phyloP scores from a whole-genome alignment of 306 rosid genomes.

The apple (Malus domestica) region ASM211411v1 NC_041792.1:30401907-30402406 shows the following conservation, averaged over 20 bases:
- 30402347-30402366: too few relatives aligned
- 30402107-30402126: not conserved
- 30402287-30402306: too few relatives aligned
- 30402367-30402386: not conserved
- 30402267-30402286: too few relatives aligned
- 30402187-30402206: not conserved
- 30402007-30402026: not conserved
- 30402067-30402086: not conserved
- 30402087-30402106: not conserved
- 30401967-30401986: not conserved
- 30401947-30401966: not conserved
- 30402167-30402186: not conserved
- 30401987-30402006: not conserved
- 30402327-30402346: too few relatives aligned
- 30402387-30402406: slow-evolving; percentile 81
- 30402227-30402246: not conserved
- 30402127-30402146: not conserved
- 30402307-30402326: not conserved
- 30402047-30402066: not conserved
- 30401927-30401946: not conserved
- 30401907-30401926: not conserved
- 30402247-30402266: too few relatives aligned
- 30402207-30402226: not conserved
- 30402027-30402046: not conserved
- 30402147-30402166: not conserved